Percentiles rank a stretch among this genome's conserved stretches.
phyloP scores from a whole-genome alignment of 306 rosid species.

The Purshia tridentata region DNA sequence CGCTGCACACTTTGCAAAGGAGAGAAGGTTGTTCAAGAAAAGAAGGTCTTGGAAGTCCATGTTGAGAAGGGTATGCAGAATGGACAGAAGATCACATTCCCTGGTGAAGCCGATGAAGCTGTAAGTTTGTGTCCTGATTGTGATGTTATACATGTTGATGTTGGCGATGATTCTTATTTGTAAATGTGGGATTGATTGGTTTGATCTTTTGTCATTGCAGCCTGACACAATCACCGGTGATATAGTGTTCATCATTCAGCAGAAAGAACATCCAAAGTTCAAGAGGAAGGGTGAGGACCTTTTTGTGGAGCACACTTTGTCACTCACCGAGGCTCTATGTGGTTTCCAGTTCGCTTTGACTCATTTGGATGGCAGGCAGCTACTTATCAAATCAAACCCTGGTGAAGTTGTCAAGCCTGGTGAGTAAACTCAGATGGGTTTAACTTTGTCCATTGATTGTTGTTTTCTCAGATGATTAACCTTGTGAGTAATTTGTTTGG shows the following conservation, averaged over 20 bases:
- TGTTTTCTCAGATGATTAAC: neutral
- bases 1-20: slow-evolving; percentile 80
- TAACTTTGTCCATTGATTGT: neutral
- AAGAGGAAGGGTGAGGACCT: slow-evolving; percentile 70
- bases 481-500: neutral
- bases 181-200: slow-evolving; percentile 17
- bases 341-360: slow-evolving; percentile 70
- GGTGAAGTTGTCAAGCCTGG: slow-evolving; percentile 78
- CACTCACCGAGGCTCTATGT: slow-evolving; percentile 68
- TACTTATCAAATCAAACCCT: slow-evolving; percentile 60
- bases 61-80: slow-evolving; percentile 95
- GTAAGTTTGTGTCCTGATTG: slow-evolving; percentile 27
- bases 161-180: neutral
- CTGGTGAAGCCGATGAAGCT: slow-evolving; percentile 91
- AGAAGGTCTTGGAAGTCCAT: slow-evolving; percentile 70
- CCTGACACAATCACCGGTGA: slow-evolving; percentile 84
- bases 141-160: neutral
- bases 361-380: slow-evolving; percentile 64
- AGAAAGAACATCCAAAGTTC: slow-evolving; percentile 80
- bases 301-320: slow-evolving; percentile 63
- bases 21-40: slow-evolving; percentile 75
- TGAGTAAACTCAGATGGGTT: slow-evolving; percentile 17
- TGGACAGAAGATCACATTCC: slow-evolving; percentile 83
- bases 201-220: slow-evolving; percentile 36
- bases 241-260: slow-evolving; percentile 70